These are phyloP conservation scores for Theileria parva DNA, from an alignment of 169 alveolate species.

Conservation along the genomic window DNA sequence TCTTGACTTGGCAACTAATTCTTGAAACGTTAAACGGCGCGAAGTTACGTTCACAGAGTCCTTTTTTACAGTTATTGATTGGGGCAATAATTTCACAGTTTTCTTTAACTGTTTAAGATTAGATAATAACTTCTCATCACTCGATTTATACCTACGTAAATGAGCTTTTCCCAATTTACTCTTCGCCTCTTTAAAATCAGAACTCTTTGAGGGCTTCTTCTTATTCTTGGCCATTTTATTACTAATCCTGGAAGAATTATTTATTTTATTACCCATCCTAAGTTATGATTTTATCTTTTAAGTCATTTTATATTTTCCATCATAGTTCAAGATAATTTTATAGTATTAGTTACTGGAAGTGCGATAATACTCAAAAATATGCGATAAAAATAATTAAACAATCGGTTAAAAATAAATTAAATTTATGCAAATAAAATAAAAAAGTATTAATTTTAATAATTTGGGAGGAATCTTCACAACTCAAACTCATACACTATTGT, in stretches of 20 bases:
- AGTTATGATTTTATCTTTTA: too few species aligned
- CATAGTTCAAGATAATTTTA: not conserved
- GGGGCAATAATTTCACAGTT: conserved; percentile 47
- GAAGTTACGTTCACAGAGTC: conserved; percentile 55
- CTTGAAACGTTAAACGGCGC: conserved; percentile 55
- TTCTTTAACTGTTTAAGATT: conserved; percentile 36
- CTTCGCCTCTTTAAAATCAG: conserved; percentile 33
- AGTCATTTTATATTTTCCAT: not conserved
- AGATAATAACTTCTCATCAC: conserved; percentile 51
- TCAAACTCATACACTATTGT: not conserved
- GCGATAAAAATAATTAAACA: not conserved
- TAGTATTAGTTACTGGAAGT: not conserved
- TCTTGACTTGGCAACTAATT: conserved; percentile 53
- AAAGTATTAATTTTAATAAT: too few species aligned
- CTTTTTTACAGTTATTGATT: conserved; percentile 59
- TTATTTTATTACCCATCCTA: not conserved
- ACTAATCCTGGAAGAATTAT: not conserved
- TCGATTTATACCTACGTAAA: conserved; percentile 36
- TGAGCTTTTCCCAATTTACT: conserved; percentile 43
- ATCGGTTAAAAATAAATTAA: not conserved
- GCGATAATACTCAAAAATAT: not conserved
- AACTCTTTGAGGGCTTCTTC: not conserved
- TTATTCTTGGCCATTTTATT: not conserved
- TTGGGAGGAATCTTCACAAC: not conserved
- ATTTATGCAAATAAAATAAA: too few species aligned